Evolutionary conservation across 2,329 filamentous ascomycete genomes (phyloP), one percentile per base, ranked within the genome.

Genomic region (Raffaelea deltoideospora): DNA sequence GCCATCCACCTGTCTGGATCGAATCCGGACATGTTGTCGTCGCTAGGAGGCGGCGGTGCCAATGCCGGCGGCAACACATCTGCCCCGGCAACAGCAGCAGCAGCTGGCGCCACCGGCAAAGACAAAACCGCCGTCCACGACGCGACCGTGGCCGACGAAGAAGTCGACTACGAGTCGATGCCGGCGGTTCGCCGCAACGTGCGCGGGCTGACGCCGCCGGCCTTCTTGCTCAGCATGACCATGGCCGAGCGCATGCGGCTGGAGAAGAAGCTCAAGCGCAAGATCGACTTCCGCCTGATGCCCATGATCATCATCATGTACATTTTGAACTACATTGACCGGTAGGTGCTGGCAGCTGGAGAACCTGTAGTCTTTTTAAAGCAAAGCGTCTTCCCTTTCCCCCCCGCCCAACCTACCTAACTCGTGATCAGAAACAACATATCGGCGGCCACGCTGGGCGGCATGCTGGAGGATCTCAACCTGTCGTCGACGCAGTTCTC

Each of bases 261-360:
- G 1, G 77, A 84, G 50, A 61, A 56, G 40, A 65, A 60, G 34
- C 53, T 79, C 42, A 57, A 64, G 40, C 60, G 65, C 39, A 79
- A 76, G 53, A 69, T 79, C 39, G 75, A 79, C 47, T 42, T 67
- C 11, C 58, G 72, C 33, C 50, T 78, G 21, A 55, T 79, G 47
- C 72, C 72, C 2, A 68, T 69, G 53, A 58, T 76, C 15, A 65
- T 76, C 40, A 47, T 76, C 40, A 73, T 77, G 64, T 77, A 76
- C 44, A 72, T 77, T 43, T 53, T 77, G 52, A 77, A 76, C 47
- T 76, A 73, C 50, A 54, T 76, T 32, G 68, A 72, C 39, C 42
- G 50, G 48, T 26, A 32, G 6, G 15, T 20, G 31, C 17, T 26
- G 8, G 8, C n/a, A n/a, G n/a, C n/a, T n/a, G n/a, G n/a, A n/a